Evolutionary conservation across 306 rosid species (phyloP).

Genomic region (Pterocarpus macrocarpus): DNA sequence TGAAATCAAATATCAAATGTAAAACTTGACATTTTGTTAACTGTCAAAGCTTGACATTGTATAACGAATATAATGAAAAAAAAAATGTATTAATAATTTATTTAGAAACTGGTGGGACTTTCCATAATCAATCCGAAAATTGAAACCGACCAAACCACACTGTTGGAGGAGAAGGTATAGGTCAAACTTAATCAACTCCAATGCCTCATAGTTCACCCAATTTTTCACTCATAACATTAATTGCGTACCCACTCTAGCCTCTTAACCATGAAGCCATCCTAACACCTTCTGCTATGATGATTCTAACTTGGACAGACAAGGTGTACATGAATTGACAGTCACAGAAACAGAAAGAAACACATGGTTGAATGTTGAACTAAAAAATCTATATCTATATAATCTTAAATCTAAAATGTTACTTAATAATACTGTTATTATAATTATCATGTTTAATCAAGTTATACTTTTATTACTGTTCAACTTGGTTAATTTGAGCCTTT

Average conservation of each 20-base stretch:
- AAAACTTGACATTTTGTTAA: background rate
- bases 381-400: too few species aligned
- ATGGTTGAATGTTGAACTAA: background rate
- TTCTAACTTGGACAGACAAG: background rate
- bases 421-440: background rate
- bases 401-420: background rate
- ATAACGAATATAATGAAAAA: too few species aligned
- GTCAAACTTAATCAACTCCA: constrained; percentile 32
- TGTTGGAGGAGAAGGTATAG: constrained; percentile 10
- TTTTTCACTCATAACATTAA: background rate
- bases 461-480: too few species aligned
- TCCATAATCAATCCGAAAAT: background rate
- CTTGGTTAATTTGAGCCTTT: too few species aligned
- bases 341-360: background rate
- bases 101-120: constrained; percentile 17
- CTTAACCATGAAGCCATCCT: constrained; percentile 3
- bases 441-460: too few species aligned
- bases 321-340: background rate
- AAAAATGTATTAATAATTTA: too few species aligned
- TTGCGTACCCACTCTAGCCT: background rate
- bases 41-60: too few species aligned
- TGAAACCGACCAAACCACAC: constrained; percentile 12
- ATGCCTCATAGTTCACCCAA: constrained; percentile 29
- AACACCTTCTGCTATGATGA: constrained; percentile 1
- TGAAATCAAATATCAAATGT: background rate